Evolutionary conservation across 2,329 filamentous ascomycete species (phyloP).

Genomic region (Fusarium mangiferae): DNA sequence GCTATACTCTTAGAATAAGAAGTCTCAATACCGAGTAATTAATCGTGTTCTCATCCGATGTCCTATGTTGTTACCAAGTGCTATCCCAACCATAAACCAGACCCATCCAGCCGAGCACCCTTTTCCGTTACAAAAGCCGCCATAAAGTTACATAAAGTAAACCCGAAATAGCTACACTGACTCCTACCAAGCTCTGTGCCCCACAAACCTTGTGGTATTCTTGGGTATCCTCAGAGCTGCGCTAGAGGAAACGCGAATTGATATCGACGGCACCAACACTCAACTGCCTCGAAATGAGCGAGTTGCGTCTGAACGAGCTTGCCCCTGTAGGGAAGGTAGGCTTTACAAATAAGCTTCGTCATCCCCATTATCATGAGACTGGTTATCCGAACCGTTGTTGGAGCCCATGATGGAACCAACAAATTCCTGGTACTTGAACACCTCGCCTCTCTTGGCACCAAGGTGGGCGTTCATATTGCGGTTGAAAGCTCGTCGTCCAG

Average conservation of each 20-base stretch:
- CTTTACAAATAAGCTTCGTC: neutral
- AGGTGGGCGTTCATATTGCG: constrained; percentile 66
- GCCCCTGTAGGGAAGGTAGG: neutral
- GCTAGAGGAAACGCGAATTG: neutral
- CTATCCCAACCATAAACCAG: constrained; percentile 18
- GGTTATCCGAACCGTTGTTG: constrained; percentile 52
- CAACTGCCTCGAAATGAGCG: neutral
- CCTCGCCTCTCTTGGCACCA: constrained; percentile 77
- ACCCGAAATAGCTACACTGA: neutral
- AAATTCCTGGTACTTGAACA: constrained; percentile 95
- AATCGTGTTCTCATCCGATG: constrained; percentile 30
- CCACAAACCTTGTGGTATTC: neutral
- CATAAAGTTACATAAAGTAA: constrained; percentile 1
- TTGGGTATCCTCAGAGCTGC: neutral
- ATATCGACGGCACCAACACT: neutral
- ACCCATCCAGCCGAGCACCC: constrained; percentile 5
- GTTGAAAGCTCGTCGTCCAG: constrained; percentile 83
- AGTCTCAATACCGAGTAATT: neutral
- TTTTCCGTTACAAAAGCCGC: constrained; percentile 21
- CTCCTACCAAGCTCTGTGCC: neutral
- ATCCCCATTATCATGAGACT: constrained; percentile 46
- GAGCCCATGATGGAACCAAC: constrained; percentile 75
- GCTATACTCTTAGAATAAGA: neutral
- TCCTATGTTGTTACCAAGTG: constrained; percentile 19
- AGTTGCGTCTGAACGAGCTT: neutral